phyloP scores from a whole-genome alignment of 306 rosid species.

The Albizia julibrissin region DNA sequence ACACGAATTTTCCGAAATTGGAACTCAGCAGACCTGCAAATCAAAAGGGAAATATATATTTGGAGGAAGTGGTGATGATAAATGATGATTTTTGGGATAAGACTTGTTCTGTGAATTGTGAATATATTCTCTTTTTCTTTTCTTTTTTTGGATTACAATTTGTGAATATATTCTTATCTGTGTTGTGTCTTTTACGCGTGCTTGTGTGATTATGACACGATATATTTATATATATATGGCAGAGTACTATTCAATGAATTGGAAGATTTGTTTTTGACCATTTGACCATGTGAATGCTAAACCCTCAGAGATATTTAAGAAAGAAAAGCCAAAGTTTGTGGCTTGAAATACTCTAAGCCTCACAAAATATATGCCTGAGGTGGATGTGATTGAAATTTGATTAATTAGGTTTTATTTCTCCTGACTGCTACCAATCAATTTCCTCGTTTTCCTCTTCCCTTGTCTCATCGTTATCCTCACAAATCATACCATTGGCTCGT shows the following conservation, averaged over 20 bases:
- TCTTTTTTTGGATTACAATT: too few relatives aligned
- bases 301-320: background rate
- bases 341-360: slow-evolving; percentile 42
- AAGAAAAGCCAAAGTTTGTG: slow-evolving; percentile 43
- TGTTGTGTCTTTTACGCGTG: slow-evolving; percentile 54
- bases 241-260: slow-evolving; percentile 46
- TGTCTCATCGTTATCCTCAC: slow-evolving; percentile 33
- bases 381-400: slow-evolving; percentile 20
- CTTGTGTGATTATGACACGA: slow-evolving; percentile 54
- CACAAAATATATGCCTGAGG: background rate
- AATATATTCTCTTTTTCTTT: too few relatives aligned
- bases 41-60: too few relatives aligned
- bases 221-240: slow-evolving; percentile 35
- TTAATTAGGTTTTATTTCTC: slow-evolving; percentile 17
- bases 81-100: background rate
- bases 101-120: background rate
- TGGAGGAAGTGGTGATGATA: background rate
- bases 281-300: slow-evolving; percentile 43
- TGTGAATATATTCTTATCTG: background rate
- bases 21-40: background rate
- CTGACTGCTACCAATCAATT: slow-evolving; percentile 18
- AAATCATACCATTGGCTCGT: too few relatives aligned
- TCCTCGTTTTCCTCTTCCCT: slow-evolving; percentile 32
- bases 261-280: slow-evolving; percentile 10
- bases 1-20: background rate